A percentile compares a stretch with the other conserved stretches of the same genome.
Conservation (phyloP, 768 basidiomycete species). For the Boletus vinaceobasis region DNA sequence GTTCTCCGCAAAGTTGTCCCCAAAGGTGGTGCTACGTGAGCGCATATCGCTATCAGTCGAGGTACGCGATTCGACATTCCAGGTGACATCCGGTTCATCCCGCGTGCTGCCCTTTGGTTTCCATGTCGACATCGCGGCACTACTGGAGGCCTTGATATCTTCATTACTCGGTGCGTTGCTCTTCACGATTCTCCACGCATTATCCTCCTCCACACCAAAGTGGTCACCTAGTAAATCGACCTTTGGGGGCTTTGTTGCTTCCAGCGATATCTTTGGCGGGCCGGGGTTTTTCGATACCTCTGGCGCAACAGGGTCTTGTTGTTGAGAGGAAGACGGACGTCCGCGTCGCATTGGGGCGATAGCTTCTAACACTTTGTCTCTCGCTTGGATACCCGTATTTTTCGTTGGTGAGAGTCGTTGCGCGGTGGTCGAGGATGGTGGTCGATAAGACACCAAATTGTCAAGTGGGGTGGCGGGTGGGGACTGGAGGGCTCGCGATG, state of each 20-base stretch:
- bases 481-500: conserved; percentile 37
- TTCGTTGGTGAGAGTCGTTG: conserved; percentile 23
- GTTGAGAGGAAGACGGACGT: conserved; percentile 44
- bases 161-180: conserved; percentile 13
- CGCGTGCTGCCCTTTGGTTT: conserved; percentile 25
- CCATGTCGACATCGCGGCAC: conserved; percentile 24
- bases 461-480: conserved; percentile 32
- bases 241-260: conserved; percentile 15
- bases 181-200: conserved; percentile 45
- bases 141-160: conserved; percentile 18
- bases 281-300: conserved; percentile 28
- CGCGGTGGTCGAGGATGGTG: conserved; percentile 14
- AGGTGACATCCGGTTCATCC: conserved; percentile 35
- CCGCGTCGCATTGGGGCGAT: conserved; percentile 78
- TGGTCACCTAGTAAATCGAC: conserved; percentile 36
- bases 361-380: conserved; percentile 75
- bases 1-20: conserved; percentile 61
- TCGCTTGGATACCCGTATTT: conserved; percentile 59
- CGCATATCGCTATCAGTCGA: conserved; percentile 23
- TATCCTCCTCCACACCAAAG: conserved; percentile 42
- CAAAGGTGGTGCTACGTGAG: conserved; percentile 44
- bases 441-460: conserved; percentile 38
- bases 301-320: conserved; percentile 35
- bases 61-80: conserved; percentile 34
- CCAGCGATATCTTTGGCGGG: conserved; percentile 14